Base-by-base conservation (phyloP, 2,329 filamentous ascomycete species). In the Verticillium alfalfae region DNA sequence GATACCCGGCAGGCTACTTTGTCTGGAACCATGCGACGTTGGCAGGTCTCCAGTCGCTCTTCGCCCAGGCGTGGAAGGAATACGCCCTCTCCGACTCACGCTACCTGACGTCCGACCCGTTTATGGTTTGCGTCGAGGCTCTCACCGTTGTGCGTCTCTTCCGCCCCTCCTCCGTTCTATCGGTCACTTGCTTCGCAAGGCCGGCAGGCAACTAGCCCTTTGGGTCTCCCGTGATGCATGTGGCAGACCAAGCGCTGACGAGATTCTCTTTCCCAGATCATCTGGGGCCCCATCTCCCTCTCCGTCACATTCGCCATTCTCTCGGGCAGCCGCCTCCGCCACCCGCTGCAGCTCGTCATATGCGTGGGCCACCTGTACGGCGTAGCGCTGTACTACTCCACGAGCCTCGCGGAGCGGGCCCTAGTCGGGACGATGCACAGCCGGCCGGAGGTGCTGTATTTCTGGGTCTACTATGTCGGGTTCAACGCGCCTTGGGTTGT, bases 11-110 rank as follows among this genome's bases (percentile, higher is more conserved):
- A 88, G 86, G 88, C 41, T 96, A 96, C 74, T 96, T 92, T 71
- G 82, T 93, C 65, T 74, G 84, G 65, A 86, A 93, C 71, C 89
- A 91, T 72, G 75, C 79, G 26, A 78, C 77, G 31, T 82, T 97
- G 72, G 85, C 87, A 0, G 79, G 83, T 12, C 85, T 85, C 63
- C 88, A 92, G 71, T 87, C 88, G 60, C 76, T 95, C 8, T 89
- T 93, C 61, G 91, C 89, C 2, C 92, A 97, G 78, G 80, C 96
- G 55, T 97, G 93, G 93, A 97, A 97, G 72, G 93, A 97, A 75
- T 97, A 97, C 72, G 84, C 91, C 3, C 82, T 93, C 38, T 93
- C 91, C 2, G 93, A 97, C 76, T 96, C 92, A 60, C 84, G 93
- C 54, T 97, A 97, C 71, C 79, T 97, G 67, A 93, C 89, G 2